Percentiles rank a stretch among this genome's conserved stretches.
Evolutionary conservation across 1,139 yeast genomes (phyloP).

Genomic region (Kodamaea fungicola): DNA sequence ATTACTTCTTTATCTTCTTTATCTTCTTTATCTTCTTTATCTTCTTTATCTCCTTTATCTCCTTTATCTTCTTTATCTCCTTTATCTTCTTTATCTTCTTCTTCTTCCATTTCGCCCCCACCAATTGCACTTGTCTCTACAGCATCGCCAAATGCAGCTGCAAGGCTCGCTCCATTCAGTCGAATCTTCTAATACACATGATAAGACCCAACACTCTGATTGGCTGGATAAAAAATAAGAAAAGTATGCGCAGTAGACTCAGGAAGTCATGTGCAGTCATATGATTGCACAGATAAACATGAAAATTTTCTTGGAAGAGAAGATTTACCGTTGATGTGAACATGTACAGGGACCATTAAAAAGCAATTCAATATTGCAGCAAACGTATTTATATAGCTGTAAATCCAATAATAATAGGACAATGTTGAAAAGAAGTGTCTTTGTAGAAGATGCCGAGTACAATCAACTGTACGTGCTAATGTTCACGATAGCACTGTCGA

Average conservation of each 20-base stretch:
- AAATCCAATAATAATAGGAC: too few species aligned
- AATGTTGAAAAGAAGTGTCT: conserved; percentile 25
- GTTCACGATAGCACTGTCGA: conserved; percentile 57
- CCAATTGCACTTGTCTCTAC: not conserved
- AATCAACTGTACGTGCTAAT: conserved; percentile 43
- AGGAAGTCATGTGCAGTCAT: not conserved
- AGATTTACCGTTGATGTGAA: too few species aligned
- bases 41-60: not conserved
- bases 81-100: not conserved
- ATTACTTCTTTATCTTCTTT: not conserved
- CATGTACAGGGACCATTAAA: too few species aligned
- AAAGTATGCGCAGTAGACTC: conserved; percentile 1
- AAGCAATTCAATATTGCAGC: too few species aligned
- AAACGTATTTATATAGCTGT: too few species aligned
- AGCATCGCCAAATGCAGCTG: not conserved
- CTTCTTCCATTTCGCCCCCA: not conserved
- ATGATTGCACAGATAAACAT: too few species aligned
- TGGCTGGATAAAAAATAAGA: conserved; percentile 2
- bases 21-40: not conserved
- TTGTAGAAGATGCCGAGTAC: conserved; percentile 39
- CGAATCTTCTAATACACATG: not conserved
- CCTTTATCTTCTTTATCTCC: not conserved
- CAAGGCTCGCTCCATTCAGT: not conserved
- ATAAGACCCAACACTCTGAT: conserved; percentile 1
- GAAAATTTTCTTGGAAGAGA: too few species aligned